Evolutionary conservation across 495 filamentous ascomycete genomes (phyloP).

Genomic region (Penicillium subrubescens): DNA sequence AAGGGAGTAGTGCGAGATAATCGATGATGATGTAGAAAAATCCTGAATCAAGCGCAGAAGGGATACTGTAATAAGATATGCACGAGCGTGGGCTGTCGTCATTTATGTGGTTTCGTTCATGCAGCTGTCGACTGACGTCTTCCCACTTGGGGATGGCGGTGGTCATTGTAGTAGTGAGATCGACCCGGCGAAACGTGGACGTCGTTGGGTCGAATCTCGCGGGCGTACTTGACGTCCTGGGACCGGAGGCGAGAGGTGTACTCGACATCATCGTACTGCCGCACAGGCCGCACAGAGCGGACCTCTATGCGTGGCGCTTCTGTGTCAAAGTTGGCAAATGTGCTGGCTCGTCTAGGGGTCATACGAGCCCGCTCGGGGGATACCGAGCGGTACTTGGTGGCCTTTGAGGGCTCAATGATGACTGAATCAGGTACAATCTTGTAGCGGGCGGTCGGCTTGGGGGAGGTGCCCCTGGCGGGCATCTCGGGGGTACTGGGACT

Average conservation of each 20-base stretch:
- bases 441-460: constrained; percentile 38
- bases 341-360: constrained; percentile 24
- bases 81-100: constrained; percentile 29
- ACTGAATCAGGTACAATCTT: constrained; percentile 34
- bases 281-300: constrained; percentile 22
- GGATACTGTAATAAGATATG: constrained; percentile 17
- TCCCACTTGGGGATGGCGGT: constrained; percentile 21
- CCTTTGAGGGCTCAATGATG: constrained; percentile 36
- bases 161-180: constrained; percentile 21
- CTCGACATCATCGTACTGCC: constrained; percentile 21
- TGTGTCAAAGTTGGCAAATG: constrained; percentile 14
- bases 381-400: constrained; percentile 22
- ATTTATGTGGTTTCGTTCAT: constrained; percentile 16
- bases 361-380: constrained; percentile 25
- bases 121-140: constrained; percentile 33
- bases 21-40: constrained; percentile 1
- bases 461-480: constrained; percentile 25
- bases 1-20: not conserved
- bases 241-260: constrained; percentile 12
- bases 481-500: constrained; percentile 48
- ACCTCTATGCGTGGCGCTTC: constrained; percentile 19
- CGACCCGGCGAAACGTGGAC: constrained; percentile 15
- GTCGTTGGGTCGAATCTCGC: constrained; percentile 21
- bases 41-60: not conserved
- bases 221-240: constrained; percentile 20